Evolutionary conservation across 208 protist genomes (phyloP).

Genomic region (Leishmania mexicana): DNA sequence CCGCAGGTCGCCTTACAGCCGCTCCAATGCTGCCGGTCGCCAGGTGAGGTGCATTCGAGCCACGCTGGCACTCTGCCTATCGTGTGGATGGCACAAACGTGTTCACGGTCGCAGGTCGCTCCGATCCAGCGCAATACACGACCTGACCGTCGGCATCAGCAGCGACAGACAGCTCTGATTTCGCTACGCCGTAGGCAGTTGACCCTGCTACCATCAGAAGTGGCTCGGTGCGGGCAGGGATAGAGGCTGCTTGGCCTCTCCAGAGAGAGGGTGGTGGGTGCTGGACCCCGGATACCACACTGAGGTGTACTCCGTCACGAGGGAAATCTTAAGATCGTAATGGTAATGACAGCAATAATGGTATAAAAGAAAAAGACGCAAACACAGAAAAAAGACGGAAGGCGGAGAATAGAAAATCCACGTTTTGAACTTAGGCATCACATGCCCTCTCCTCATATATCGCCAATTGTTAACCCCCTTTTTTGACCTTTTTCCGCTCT

Average conservation of each 20-base stretch:
- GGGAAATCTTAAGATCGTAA: neutral
- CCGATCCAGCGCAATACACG: neutral
- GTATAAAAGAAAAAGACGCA: neutral
- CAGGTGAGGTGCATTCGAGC: neutral
- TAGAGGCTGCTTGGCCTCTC: neutral
- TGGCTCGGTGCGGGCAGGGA: neutral
- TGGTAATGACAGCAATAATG: neutral
- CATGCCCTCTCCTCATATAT: neutral
- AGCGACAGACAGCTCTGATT: neutral
- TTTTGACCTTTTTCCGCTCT: neutral
- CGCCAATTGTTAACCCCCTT: neutral
- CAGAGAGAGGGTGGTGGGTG: neutral
- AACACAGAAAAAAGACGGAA: neutral
- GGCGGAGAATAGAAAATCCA: neutral
- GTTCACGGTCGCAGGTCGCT: neutral
- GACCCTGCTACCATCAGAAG: neutral
- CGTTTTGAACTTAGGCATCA: neutral
- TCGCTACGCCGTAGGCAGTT: neutral
- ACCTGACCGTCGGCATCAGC: neutral
- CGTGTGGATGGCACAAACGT: neutral
- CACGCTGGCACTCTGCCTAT: neutral
- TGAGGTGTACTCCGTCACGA: neutral
- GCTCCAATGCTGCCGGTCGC: neutral
- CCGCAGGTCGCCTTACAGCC: neutral
- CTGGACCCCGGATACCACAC: neutral